These are phyloP conservation scores for Zygosaccharomyces pseudobailii DNA, from an alignment of 1,139 yeast genomes.

Conservation along the genomic window DNA sequence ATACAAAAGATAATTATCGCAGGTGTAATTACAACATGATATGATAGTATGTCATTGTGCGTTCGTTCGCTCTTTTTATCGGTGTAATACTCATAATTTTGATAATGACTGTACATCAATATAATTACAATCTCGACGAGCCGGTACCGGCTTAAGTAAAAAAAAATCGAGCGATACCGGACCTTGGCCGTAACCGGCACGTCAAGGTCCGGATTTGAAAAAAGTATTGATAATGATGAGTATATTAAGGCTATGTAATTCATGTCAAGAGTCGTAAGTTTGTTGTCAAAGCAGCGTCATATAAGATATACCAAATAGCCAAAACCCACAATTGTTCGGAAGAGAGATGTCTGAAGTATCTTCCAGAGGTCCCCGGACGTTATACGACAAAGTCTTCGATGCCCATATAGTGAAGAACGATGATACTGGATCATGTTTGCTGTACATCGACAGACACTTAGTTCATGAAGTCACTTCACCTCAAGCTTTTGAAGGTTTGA, in stretches of 20 bases:
- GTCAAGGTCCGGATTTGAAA: conserved; percentile 1
- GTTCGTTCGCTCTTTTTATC: not conserved
- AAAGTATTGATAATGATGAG: conserved; percentile 1
- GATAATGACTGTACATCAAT: not conserved
- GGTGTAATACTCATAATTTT: not conserved
- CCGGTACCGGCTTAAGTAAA: conserved; percentile 16
- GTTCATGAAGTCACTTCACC: conserved; percentile 99
- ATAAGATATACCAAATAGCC: not conserved
- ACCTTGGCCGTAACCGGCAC: not conserved
- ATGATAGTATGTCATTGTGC: too few species aligned
- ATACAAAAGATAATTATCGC: not conserved
- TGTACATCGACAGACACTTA: conserved; percentile 92
- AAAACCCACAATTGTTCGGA: not conserved
- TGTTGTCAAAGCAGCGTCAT: not conserved
- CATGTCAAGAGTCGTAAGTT: not conserved
- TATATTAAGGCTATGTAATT: conserved; percentile 1
- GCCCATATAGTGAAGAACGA: conserved; percentile 91
- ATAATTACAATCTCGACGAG: not conserved
- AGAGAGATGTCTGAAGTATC: conserved; percentile 28
- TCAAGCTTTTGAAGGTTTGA: conserved; percentile 94
- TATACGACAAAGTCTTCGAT: conserved; percentile 92
- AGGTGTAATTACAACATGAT: not conserved
- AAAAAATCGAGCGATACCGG: not conserved
- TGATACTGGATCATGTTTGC: conserved; percentile 76
- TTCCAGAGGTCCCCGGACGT: conserved; percentile 52